Conservation (phyloP, 495 filamentous ascomycete species). For the Penicillium parvum region DNA sequence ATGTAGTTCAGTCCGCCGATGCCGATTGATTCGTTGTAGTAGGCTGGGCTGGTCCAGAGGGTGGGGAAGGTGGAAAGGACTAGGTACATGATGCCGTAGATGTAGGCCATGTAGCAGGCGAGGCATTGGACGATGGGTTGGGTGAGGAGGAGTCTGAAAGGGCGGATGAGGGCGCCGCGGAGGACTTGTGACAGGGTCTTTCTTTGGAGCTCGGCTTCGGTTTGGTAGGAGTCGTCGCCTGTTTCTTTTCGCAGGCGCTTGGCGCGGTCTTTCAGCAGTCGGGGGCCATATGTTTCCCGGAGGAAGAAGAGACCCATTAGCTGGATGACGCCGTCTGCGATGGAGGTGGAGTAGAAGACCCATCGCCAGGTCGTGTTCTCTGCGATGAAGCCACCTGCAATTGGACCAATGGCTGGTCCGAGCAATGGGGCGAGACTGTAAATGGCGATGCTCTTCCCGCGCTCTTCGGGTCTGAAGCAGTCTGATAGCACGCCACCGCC, state of each 20-base stretch:
- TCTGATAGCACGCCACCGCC: slow-evolving; percentile 61
- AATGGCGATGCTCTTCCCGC: slow-evolving; percentile 59
- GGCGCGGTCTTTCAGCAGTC: slow-evolving; percentile 55
- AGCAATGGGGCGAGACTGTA: slow-evolving; percentile 64
- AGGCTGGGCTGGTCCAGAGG: slow-evolving; percentile 50
- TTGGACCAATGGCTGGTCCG: slow-evolving; percentile 61
- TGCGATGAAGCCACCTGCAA: slow-evolving; percentile 63
- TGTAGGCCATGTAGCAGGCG: slow-evolving; percentile 60
- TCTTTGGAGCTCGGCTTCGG: slow-evolving; percentile 55
- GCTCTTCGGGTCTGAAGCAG: slow-evolving; percentile 57
- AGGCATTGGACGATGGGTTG: slow-evolving; percentile 58
- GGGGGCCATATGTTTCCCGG: slow-evolving; percentile 65
- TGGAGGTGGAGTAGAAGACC: slow-evolving; percentile 62
- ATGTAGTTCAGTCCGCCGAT: slow-evolving; percentile 68
- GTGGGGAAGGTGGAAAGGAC: slow-evolving; percentile 63
- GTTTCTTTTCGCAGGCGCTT: slow-evolving; percentile 57
- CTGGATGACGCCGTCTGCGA: slow-evolving; percentile 60
- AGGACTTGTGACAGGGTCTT: slow-evolving; percentile 42
- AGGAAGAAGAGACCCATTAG: slow-evolving; percentile 61
- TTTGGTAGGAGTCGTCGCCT: slow-evolving; percentile 56
- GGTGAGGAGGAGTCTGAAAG: slow-evolving; percentile 55
- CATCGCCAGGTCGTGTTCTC: slow-evolving; percentile 67
- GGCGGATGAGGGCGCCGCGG: slow-evolving; percentile 44
- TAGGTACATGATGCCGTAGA: slow-evolving; percentile 71
- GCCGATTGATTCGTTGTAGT: slow-evolving; percentile 57